Evolutionary conservation across 257 asterid species (phyloP), one percentile per base, ranked within the genome.

Genomic region (Lavandula angustifolia): DNA sequence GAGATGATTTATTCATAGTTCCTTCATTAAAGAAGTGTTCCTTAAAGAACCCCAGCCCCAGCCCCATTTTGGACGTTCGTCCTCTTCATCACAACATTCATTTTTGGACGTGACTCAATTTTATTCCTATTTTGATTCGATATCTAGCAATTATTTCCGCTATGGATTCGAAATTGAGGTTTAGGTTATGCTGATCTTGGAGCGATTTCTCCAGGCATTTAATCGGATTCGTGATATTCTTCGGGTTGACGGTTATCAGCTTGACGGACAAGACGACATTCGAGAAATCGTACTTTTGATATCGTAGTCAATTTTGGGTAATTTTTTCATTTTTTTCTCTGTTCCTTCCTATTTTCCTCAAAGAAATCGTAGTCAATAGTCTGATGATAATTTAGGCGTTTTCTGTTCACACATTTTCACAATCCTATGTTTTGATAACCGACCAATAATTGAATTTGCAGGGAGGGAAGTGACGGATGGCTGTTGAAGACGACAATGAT

Each of bases 61-160:
- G n/a, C n/a, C n/a, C n/a, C n/a, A n/a, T n/a, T n/a, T n/a, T n/a
- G n/a, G n/a, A n/a, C n/a, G n/a, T n/a, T n/a, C n/a, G n/a, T n/a
- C n/a, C n/a, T n/a, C n/a, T n/a, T n/a, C n/a, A n/a, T n/a, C n/a
- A n/a, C n/a, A n/a, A n/a, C n/a, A n/a, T n/a, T n/a, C n/a, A n/a
- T n/a, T n/a, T n/a, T n/a, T 92, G 98, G 98, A 89, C 98, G 96
- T 92, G 47, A 78, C 91, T 75, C 22, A 12, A 6, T 52, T 75
- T 35, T 2, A 48, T 16, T 8, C 10, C 14, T 48, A 31, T 11
- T 10, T 34, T n/a, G 48, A 1, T 10, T 12, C 44, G 3, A 9
- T 35, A 44, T 14, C 9, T 14, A 2, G 50, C 1, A 22, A 22
- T 22, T 22, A 22, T 22, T 22, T 22, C 27, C 27, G 27, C 27